Conservation (phyloP, 1,284 basidiomycete genomes). For the Mycena citricolor region DNA sequence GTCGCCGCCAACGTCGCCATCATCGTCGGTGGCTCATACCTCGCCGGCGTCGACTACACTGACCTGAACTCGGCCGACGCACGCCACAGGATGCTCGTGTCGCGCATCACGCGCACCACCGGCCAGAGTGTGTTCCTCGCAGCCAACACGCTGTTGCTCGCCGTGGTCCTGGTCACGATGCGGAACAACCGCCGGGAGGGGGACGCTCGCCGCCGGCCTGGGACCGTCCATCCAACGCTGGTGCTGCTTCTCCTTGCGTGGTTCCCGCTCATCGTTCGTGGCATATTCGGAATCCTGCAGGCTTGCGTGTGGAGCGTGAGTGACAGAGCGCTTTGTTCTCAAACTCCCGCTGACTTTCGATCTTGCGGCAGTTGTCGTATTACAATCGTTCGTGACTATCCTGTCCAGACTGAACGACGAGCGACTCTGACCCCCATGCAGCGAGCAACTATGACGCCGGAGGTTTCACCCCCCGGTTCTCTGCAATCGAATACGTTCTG, state of each 20-base stretch:
- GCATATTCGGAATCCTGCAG: slow-evolving; percentile 33
- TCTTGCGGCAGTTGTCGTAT: slow-evolving; percentile 3
- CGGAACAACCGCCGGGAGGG: slow-evolving; percentile 19
- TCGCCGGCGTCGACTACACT: slow-evolving; percentile 26
- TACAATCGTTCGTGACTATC: slow-evolving; percentile 5
- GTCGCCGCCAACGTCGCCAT: slow-evolving; percentile 33
- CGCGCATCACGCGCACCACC: slow-evolving; percentile 30
- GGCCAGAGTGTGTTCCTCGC: slow-evolving; percentile 33
- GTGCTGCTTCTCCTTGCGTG: slow-evolving; percentile 28
- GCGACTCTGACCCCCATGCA: too few relatives aligned
- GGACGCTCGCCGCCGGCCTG: slow-evolving; percentile 10
- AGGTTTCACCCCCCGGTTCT: slow-evolving; percentile 30
- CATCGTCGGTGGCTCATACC: slow-evolving; percentile 30
- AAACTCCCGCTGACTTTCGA: neutral
- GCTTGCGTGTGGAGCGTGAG: slow-evolving; percentile 19
- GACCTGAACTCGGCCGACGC: slow-evolving; percentile 20
- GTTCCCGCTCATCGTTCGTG: slow-evolving; percentile 33
- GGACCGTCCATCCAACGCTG: slow-evolving; percentile 29
- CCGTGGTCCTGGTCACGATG: slow-evolving; percentile 28
- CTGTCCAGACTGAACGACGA: slow-evolving; percentile 22
- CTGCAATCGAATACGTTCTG: slow-evolving; percentile 33
- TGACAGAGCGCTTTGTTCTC: neutral
- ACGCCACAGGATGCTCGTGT: slow-evolving; percentile 19
- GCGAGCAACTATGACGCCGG: slow-evolving; percentile 28
- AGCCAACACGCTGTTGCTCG: slow-evolving; percentile 27